Evolutionary conservation across 1,139 yeast genomes (phyloP).

Genomic region (Yueomyces sp.): DNA sequence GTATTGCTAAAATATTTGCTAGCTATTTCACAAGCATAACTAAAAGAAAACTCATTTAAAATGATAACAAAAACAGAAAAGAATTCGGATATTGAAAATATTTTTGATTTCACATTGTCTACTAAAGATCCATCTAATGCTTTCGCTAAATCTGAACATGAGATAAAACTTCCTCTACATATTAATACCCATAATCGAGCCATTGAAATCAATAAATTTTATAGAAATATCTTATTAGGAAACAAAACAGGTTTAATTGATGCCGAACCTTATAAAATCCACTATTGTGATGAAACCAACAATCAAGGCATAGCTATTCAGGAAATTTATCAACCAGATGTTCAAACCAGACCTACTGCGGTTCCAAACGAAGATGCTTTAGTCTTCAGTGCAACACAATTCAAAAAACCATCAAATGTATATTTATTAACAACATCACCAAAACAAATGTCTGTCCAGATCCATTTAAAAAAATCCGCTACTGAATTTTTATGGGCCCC

Average conservation of each 20-base stretch:
- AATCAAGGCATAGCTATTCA: constrained; percentile 53
- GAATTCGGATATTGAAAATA: constrained; percentile 8
- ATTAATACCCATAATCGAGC: constrained; percentile 32
- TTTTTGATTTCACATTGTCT: constrained; percentile 24
- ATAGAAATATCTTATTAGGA: constrained; percentile 61
- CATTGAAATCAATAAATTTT: constrained; percentile 71
- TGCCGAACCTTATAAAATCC: constrained; percentile 74
- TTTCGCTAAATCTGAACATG: constrained; percentile 34
- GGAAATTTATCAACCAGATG: constrained; percentile 41
- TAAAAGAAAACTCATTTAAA: not conserved
- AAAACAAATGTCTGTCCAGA: constrained; percentile 24
- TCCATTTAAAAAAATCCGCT: constrained; percentile 13
- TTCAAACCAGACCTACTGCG: constrained; percentile 45
- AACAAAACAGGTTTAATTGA: constrained; percentile 52
- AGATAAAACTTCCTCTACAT: constrained; percentile 34
- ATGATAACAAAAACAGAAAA: not conserved
- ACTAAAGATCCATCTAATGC: constrained; percentile 34
- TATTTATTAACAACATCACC: constrained; percentile 19
- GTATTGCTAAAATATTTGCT: too few relatives aligned
- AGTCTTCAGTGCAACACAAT: constrained; percentile 26
- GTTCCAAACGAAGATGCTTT: constrained; percentile 23
- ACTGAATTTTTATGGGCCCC: constrained; percentile 26
- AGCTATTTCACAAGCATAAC: not conserved
- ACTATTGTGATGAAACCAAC: constrained; percentile 36
- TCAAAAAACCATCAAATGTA: constrained; percentile 11